A percentile compares a stretch with the other conserved stretches of the same genome.
Evolutionary conservation across 208 protist genomes (phyloP).

Genomic region (Zelonia costaricensis): DNA sequence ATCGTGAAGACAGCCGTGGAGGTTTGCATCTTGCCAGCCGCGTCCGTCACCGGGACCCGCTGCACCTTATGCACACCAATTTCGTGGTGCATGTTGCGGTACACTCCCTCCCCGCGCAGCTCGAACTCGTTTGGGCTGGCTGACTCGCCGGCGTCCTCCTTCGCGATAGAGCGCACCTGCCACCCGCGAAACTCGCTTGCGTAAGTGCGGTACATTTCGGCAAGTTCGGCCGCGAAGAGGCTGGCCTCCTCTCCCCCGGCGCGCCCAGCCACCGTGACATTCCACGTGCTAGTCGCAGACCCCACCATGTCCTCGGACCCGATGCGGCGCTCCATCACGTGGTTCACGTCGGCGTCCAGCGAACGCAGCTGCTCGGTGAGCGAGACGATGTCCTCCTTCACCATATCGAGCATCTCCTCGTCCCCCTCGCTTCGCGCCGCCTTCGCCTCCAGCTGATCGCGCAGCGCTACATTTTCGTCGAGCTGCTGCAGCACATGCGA

Average conservation of each 20-base stretch:
- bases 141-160: slow-evolving; percentile 29
- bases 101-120: slow-evolving; percentile 69
- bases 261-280: slow-evolving; percentile 66
- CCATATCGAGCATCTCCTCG: slow-evolving; percentile 70
- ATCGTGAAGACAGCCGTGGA: slow-evolving; percentile 88
- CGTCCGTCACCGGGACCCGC: slow-evolving; percentile 88
- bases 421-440: slow-evolving; percentile 35
- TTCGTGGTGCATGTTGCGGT: slow-evolving; percentile 82
- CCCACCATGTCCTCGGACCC: slow-evolving; percentile 70
- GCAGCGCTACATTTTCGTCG: slow-evolving; percentile 64
- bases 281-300: slow-evolving; percentile 72
- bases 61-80: slow-evolving; percentile 93
- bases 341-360: slow-evolving; percentile 59
- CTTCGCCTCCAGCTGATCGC: slow-evolving; percentile 34
- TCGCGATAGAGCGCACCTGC: slow-evolving; percentile 38
- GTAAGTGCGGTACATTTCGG: slow-evolving; percentile 78
- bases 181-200: slow-evolving; percentile 42
- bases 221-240: slow-evolving; percentile 84
- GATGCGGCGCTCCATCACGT: slow-evolving; percentile 67
- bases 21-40: slow-evolving; percentile 89
- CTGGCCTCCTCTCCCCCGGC: slow-evolving; percentile 87
- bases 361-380: slow-evolving; percentile 40
- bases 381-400: slow-evolving; percentile 69
- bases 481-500: slow-evolving; percentile 48
- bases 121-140: slow-evolving; percentile 33